These are phyloP conservation scores for Cyclotella cryptica DNA, from an alignment of 108 stramenopile genomes.

Conservation along the genomic window DNA sequence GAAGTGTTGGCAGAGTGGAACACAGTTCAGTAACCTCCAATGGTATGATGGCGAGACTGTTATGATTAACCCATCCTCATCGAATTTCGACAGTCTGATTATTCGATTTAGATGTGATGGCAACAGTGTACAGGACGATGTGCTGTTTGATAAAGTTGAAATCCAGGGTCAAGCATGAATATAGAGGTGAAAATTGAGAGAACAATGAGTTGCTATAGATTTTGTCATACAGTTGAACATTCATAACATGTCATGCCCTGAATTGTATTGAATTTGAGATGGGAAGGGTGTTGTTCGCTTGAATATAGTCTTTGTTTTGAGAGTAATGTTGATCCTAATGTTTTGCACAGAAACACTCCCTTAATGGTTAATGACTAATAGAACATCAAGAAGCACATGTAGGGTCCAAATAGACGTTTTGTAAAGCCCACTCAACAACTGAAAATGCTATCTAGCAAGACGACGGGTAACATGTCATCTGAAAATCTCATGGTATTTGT, in stretches of 20 bases:
- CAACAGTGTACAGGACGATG: conserved; percentile 14
- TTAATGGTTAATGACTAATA: too few species aligned
- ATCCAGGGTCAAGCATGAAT: conserved; percentile 10
- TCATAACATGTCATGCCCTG: conserved; percentile 2
- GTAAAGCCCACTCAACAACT: too few species aligned
- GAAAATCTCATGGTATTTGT: too few species aligned
- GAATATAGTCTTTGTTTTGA: conserved; percentile 2
- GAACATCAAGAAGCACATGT: too few species aligned
- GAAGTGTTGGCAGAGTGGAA: conserved; percentile 33
- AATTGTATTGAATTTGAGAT: neutral
- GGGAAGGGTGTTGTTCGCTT: conserved; percentile 14
- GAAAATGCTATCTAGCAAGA: too few species aligned
- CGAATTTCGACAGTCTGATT: conserved; percentile 9
- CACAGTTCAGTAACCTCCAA: conserved; percentile 26
- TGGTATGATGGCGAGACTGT: conserved; percentile 32
- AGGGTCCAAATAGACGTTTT: too few species aligned
- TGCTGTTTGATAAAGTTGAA: conserved; percentile 16
- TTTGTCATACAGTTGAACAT: conserved; percentile 1
- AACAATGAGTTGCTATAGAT: neutral
- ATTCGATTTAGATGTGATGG: conserved; percentile 37
- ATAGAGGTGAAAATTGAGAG: neutral
- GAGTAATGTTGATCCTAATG: neutral
- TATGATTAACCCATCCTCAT: neutral
- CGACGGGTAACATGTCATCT: too few species aligned
- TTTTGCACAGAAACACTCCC: too few species aligned